A percentile compares a stretch with the other conserved stretches of the same genome.
Evolutionary conservation across 306 rosid genomes (phyloP).

Genomic region (Boehmeria nivea): DNA sequence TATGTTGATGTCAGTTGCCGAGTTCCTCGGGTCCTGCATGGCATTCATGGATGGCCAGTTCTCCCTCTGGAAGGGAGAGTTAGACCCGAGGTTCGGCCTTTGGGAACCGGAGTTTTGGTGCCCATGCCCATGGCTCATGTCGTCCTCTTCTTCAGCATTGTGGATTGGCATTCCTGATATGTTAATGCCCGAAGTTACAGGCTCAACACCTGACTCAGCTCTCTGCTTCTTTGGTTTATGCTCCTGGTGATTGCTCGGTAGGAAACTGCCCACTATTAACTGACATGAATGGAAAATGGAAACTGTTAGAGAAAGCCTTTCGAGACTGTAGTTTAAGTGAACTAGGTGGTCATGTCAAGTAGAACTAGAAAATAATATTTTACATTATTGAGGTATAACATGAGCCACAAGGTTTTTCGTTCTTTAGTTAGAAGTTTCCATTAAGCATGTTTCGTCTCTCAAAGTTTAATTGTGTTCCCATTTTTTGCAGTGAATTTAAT

Average conservation of each 20-base stretch:
- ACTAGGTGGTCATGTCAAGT: not conserved
- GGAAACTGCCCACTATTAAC: constrained; percentile 86
- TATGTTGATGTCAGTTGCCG: constrained; percentile 73
- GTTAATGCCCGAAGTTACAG: constrained; percentile 21
- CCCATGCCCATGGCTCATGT: constrained; percentile 36
- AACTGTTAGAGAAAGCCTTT: not conserved
- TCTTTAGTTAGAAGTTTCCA: not conserved
- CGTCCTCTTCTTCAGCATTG: constrained; percentile 55
- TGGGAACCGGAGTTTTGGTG: constrained; percentile 40
- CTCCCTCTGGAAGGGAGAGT: constrained; percentile 55
- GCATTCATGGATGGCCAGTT: constrained; percentile 69
- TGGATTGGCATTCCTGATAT: not conserved
- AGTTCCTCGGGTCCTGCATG: constrained; percentile 55
- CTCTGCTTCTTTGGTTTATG: constrained; percentile 56
- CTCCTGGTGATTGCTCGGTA: constrained; percentile 58
- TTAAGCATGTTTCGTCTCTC: too few relatives aligned
- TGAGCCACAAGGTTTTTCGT: too few relatives aligned
- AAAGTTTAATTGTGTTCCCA: too few relatives aligned
- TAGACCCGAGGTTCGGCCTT: constrained; percentile 38
- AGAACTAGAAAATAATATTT: too few relatives aligned
- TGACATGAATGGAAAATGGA: constrained; percentile 15
- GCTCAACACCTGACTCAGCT: constrained; percentile 22
- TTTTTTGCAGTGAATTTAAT: too few relatives aligned
- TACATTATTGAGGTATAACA: too few relatives aligned
- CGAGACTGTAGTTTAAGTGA: not conserved